Base-by-base conservation (phyloP, 83 land plant species). In the Larix sibirica region DNA sequence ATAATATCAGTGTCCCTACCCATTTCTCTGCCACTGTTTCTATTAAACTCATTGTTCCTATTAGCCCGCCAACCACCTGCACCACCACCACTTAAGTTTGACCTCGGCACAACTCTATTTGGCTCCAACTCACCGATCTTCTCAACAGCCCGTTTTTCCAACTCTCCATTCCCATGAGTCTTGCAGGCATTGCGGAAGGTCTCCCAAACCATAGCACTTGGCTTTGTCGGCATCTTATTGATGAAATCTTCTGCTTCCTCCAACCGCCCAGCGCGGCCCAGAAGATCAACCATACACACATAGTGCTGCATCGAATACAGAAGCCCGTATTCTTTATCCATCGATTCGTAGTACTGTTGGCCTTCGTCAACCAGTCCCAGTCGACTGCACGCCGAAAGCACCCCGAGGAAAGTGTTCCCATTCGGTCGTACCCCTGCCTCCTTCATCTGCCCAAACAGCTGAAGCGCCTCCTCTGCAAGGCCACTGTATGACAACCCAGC, bases 401-500 rank as follows among this genome's bases (percentile, higher is more conserved):
- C 83, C 18, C 87, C 91, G 17, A 87, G 67, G 26, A 94, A 69
- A 42, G 93, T 90, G 23, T 87, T 84, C 14, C 83, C 63, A 83
- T 94, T 91, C 14, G 96, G 93, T 1, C 20, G 79, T 13, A 77
- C 54, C 24, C 89, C 87, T 17, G 59, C 17, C 58, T 56, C 68
- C 4, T 81, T 65, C 62, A 90, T 54, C 81, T 94, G 84, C 24
- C 77, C 78, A 73, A 89, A 94, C 24, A 82, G 50, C 14, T 69
- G 23, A 33, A 92, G 18, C 33, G 90, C 89, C 81, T 92, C 85
- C 63, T 40, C 10, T 42, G 28, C 83, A 67, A 67, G 54, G 6
- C 91, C 91, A 82, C 86, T 94, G 50, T 80, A 60, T 28, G 91
- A 82, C 80, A 87, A 84, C 6, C 89, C 90, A 75, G 87, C 68